These are phyloP conservation scores for Candida ortonii DNA, from an alignment of 805 yeast species.

Conservation along the genomic window DNA sequence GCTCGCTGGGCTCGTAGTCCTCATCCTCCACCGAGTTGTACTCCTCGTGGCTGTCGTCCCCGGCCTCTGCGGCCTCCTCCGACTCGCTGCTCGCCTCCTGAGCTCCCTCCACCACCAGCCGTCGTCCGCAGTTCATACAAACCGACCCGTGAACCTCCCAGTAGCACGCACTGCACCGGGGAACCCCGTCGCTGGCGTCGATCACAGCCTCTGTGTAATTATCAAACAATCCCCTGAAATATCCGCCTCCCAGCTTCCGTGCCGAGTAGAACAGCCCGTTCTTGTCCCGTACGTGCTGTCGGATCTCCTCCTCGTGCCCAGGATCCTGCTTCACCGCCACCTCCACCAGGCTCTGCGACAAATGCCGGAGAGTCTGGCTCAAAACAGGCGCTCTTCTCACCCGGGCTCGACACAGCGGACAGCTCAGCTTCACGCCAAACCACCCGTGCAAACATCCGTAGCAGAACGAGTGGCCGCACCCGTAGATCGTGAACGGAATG, in stretches of 20 bases:
- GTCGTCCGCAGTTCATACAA: constrained; percentile 68
- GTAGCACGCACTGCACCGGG: constrained; percentile 71
- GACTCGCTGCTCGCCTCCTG: neutral
- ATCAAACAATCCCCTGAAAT: constrained; percentile 53
- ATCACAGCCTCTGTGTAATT: constrained; percentile 48
- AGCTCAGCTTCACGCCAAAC: constrained; percentile 55
- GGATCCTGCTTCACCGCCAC: constrained; percentile 33
- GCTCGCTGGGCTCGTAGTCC: constrained; percentile 2
- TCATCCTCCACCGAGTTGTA: constrained; percentile 1
- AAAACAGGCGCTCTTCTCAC: constrained; percentile 49
- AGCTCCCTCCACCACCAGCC: constrained; percentile 32
- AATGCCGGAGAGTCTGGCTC: constrained; percentile 50
- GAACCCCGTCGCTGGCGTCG: constrained; percentile 68
- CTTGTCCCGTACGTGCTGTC: constrained; percentile 29
- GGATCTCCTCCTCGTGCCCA: constrained; percentile 16
- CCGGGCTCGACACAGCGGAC: constrained; percentile 64
- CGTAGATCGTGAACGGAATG: constrained; percentile 53
- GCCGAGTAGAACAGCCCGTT: constrained; percentile 41
- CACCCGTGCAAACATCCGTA: constrained; percentile 63
- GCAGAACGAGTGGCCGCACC: constrained; percentile 76
- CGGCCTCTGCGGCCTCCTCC: neutral
- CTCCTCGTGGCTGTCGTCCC: neutral
- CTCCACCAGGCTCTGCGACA: constrained; percentile 41
- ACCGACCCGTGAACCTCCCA: constrained; percentile 71
- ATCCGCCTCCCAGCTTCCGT: constrained; percentile 23